These are phyloP conservation scores for Exophiala sp. DNA, from an alignment of 2,329 filamentous ascomycete genomes.

Conservation along the genomic window DNA sequence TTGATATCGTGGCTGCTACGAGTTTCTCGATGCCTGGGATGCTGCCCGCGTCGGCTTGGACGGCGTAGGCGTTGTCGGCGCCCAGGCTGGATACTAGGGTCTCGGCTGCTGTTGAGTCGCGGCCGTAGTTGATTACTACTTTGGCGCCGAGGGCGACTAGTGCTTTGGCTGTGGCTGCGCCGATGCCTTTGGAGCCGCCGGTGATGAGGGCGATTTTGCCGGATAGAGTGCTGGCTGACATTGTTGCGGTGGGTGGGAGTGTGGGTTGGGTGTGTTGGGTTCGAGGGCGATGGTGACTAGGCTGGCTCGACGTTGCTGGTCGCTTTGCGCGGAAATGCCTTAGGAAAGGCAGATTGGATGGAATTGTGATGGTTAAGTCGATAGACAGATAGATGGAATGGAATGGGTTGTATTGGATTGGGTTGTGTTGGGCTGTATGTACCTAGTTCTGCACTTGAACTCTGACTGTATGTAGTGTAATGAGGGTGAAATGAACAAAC, in stretches of 20 bases:
- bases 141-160: conserved; percentile 40
- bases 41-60: conserved; percentile 52
- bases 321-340: too few relatives aligned
- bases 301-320: not conserved
- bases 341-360: too few relatives aligned
- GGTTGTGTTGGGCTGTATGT: too few relatives aligned
- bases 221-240: conserved; percentile 15
- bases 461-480: too few relatives aligned
- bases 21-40: conserved; percentile 46
- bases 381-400: too few relatives aligned
- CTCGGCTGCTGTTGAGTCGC: conserved; percentile 51
- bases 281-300: too few relatives aligned
- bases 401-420: too few relatives aligned
- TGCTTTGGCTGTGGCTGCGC: conserved; percentile 35
- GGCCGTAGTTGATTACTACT: conserved; percentile 52
- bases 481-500: too few relatives aligned
- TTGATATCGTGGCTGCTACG: conserved; percentile 44
- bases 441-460: too few relatives aligned
- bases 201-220: conserved; percentile 37
- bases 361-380: too few relatives aligned
- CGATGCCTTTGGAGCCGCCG: conserved; percentile 40
- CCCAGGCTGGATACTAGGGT: conserved; percentile 45
- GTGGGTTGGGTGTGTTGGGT: too few relatives aligned
- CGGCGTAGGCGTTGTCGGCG: conserved; percentile 43
- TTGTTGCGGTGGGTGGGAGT: not conserved